Evolutionary conservation across 2,329 filamentous ascomycete genomes (phyloP), one percentile per base, ranked within the genome.

Genomic region (Chalara sp.): DNA sequence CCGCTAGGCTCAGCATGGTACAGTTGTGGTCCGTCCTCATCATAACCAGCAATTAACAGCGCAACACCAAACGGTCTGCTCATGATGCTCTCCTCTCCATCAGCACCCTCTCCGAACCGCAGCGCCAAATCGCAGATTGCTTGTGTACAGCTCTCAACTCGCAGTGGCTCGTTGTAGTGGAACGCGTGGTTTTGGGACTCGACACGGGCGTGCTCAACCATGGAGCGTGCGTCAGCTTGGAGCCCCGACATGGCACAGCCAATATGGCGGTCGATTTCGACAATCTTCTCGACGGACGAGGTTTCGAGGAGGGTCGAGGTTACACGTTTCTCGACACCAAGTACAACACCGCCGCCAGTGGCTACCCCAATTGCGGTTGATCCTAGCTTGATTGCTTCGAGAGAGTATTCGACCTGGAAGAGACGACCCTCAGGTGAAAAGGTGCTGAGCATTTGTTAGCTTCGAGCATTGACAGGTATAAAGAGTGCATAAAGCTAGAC

Each of bases 341-440:
- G 86, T 67, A 99, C 87, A 56, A 97, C 91, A 66, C 93, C 93
- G 69, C 95, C 88, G 52, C 89, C 87, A 46, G 93, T 99, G 64
- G 93, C 90, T 61, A 99, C 91, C 64, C 93, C 93, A 75, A 99
- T 99, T 67, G 93, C 93, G 62, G 93, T 99, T 65, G 89, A 95
- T 62, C 93, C 93, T 61, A 97, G 88, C 79, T 99, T 99, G 83
- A 99, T 99, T 73, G 93, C 93, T 79, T 99, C 93, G 71, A 99
- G 87, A 54, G 93, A 97, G 83, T 99, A 99, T 86, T 99, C 93
- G 78, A 99, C 93, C 78, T 99, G 93, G 82, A 99, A 99, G 72
- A 99, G 88, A 74, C 93, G 93, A 67, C 93, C 93, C 81, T 99
- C 93, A 55, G 93, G 93, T 64, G 93, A 99, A 83, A 99, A 99